Evolutionary conservation across 352 stramenopile genomes (phyloP), one percentile per base, ranked within the genome.

Genomic region (Globisporangium lucens): DNA sequence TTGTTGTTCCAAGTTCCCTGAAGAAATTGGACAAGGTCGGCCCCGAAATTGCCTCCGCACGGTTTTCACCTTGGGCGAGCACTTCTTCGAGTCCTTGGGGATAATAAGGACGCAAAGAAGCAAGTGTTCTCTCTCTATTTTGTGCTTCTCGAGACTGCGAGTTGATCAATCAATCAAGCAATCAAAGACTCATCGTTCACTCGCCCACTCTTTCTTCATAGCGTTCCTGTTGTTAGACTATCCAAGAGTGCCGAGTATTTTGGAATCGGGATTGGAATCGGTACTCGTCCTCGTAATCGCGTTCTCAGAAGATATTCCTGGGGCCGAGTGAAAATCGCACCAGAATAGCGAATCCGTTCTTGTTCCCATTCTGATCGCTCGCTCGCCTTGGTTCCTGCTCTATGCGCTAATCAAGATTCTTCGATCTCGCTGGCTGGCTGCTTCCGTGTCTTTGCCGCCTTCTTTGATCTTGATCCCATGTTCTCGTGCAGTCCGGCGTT

Each of bases 291-390:
- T 22, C 43, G 43, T 12, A 51, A 56, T n/a, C 22, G 20, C 17
- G 30, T 46, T 61, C 55, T 61, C 56, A 61, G 33, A 61, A 61
- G 56, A 12, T 61, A 61, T 61, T 61, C 12, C 35, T 30, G 56
- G 29, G 9, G n/a, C 30, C 30, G 22, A 29, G 12, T 3, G 5
- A 56, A 56, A 56, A 8, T 2, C 13, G 33, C 56, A 61, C 56
- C n/a, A 61, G 33, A 61, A 61, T 61, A 51, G 36, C 29, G 13
- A 17, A 30, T 61, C 55, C 20, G 9, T 46, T 61, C 55, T 59
- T 59, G 53, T 43, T 59, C 53, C 6, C 53, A 17, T 60, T 60
- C 53, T 43, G 53, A 29, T 60, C 55, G 55, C 55, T 41, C 17
- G 53, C 27, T 24, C 12, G n/a, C 9, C n/a, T 58, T 43, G 53